Conservation (phyloP, 495 filamentous ascomycete genomes). For the Talaromyces nanjingensis region DNA sequence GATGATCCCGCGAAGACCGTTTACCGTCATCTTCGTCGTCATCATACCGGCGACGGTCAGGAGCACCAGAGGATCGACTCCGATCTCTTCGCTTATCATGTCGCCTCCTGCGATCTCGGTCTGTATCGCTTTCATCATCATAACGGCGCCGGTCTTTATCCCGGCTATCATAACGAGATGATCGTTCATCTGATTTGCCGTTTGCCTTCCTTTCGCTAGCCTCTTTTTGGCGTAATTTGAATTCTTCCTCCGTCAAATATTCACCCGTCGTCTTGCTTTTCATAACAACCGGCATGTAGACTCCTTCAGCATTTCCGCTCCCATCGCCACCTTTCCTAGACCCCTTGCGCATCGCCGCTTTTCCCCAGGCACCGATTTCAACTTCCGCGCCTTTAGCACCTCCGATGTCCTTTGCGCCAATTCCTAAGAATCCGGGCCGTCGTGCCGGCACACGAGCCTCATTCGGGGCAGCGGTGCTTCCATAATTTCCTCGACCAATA, state of each 20-base stretch:
- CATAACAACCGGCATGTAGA: slow-evolving; percentile 62
- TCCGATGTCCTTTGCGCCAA: slow-evolving; percentile 63
- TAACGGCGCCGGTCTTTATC: slow-evolving; percentile 29
- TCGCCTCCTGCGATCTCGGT: slow-evolving; percentile 14
- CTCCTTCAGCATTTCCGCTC: slow-evolving; percentile 36
- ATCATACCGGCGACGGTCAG: slow-evolving; percentile 8
- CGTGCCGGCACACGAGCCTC: slow-evolving; percentile 47
- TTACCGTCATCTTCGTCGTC: slow-evolving; percentile 9
- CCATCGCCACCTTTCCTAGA: slow-evolving; percentile 39
- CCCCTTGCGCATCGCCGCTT: slow-evolving; percentile 52
- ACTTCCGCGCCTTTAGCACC: slow-evolving; percentile 62
- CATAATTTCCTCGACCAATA: slow-evolving; percentile 51
- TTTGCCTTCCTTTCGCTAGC: slow-evolving; percentile 28
- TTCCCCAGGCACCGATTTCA: slow-evolving; percentile 71
- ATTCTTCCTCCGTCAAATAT: slow-evolving; percentile 56
- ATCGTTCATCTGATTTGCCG: slow-evolving; percentile 17
- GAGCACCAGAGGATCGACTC: slow-evolving; percentile 15
- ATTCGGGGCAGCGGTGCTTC: slow-evolving; percentile 21
- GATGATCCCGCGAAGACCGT: not conserved
- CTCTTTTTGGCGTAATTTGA: slow-evolving; percentile 43
- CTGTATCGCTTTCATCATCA: slow-evolving; percentile 8
- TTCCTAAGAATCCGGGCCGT: slow-evolving; percentile 73
- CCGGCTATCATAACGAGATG: slow-evolving; percentile 36
- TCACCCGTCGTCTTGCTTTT: slow-evolving; percentile 61
- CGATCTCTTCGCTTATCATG: slow-evolving; percentile 16